Conservation (phyloP, 2,329 filamentous ascomycete species). For the Dothideomycetes sp. region DNA sequence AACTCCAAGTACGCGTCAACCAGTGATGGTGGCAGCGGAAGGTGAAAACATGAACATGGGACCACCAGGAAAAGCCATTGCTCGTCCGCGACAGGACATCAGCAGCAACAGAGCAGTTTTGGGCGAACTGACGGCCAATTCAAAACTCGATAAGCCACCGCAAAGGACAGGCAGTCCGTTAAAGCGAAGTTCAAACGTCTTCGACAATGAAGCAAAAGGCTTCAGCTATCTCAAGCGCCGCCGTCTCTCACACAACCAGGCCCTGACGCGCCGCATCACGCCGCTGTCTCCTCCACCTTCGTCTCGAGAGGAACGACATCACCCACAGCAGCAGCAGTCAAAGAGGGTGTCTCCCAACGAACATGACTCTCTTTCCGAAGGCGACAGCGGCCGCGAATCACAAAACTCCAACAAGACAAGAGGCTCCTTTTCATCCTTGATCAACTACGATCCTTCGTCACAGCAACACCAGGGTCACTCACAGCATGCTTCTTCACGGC, state of each 20-base stretch:
- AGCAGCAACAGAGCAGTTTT: constrained; percentile 14
- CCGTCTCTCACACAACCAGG: constrained; percentile 14
- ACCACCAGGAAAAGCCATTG: constrained; percentile 5
- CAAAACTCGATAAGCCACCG: constrained; percentile 17
- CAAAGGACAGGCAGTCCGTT: constrained; percentile 22
- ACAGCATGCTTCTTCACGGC: background rate
- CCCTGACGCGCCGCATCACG: constrained; percentile 1
- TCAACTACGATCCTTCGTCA: constrained; percentile 39
- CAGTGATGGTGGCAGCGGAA: background rate
- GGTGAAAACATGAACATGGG: too few species aligned
- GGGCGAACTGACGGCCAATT: constrained; percentile 26
- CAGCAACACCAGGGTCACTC: constrained; percentile 22
- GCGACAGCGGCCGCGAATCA: constrained; percentile 17
- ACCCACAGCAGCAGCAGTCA: background rate
- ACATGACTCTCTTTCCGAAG: constrained; percentile 9
- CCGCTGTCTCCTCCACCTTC: constrained; percentile 1
- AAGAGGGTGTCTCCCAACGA: constrained; percentile 19
- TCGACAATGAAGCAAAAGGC: constrained; percentile 24
- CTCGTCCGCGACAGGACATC: constrained; percentile 7
- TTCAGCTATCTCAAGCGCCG: constrained; percentile 28
- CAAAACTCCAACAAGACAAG: constrained; percentile 25
- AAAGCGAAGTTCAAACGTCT: constrained; percentile 25
- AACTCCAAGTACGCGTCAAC: constrained; percentile 6
- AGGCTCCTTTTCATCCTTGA: constrained; percentile 38
- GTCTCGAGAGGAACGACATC: too few species aligned